Base-by-base conservation (phyloP, 2,329 filamentous ascomycete genomes). In the Neocucurbitaria cava region DNA sequence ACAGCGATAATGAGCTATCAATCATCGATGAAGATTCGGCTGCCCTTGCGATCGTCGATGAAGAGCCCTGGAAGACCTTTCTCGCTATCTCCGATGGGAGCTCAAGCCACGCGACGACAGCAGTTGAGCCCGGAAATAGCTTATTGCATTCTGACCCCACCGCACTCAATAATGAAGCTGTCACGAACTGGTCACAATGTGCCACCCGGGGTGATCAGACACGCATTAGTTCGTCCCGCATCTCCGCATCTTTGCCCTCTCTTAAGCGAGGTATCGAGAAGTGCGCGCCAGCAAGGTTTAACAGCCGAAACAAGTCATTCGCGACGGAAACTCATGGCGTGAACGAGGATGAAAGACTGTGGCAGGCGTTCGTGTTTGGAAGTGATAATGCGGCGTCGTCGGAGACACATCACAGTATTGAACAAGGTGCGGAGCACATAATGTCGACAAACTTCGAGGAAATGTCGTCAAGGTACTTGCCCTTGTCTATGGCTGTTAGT, bases 301-400 rank as follows among this genome's bases (percentile, higher is more conserved):
- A 45, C 41, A 23, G 48, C 23, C 41, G 33, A n/a, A 17, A 45
- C 20, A 5, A 28, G 13, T 23, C 26, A 51, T 23, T 26, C n/a
- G 26, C 15, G 24, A 56, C 31, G 40, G 46, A 35, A 38, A 24
- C 38, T 28, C 46, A 26, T 38, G 45, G 30, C 23, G 24, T 49
- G 28, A 46, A 63, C 26, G 54, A 62, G 11, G 60, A 65, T 36
- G 72, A 74, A 44, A 52, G 54, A 44, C 49, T 72, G 30, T 77
- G 75, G 74, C 70, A 56, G 58, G 62, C 49, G 11, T 73, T 75
- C 39, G 68, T 73, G 23, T 68, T 75, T 40, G 69, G 64, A 18
- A 63, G 59, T 36, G 62, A 66, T 24, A 28, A 54, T 38, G 40
- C 28, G 33, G 24, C 42, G 33, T 43, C 52, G 18, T 51, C 58